These are phyloP conservation scores for Suhomyces bolitotheri DNA, from an alignment of 1,139 yeast species.

Conservation along the genomic window DNA sequence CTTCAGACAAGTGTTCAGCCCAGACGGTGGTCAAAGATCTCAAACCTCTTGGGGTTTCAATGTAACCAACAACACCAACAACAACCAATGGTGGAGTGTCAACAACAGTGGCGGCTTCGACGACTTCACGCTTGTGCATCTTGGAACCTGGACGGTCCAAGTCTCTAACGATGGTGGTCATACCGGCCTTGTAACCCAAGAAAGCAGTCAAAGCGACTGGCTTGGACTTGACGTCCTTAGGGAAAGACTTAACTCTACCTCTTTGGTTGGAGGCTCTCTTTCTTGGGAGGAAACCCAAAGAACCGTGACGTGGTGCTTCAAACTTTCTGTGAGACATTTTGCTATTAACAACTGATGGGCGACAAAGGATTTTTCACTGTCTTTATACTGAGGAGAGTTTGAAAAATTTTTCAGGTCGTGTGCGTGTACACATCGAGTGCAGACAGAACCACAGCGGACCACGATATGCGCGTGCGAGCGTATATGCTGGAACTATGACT, in stretches of 20 bases:
- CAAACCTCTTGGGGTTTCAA: constrained; percentile 99
- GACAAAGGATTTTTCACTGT: constrained; percentile 12
- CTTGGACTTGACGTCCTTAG: constrained; percentile 97
- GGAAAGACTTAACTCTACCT: constrained; percentile 99
- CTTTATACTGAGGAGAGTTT: constrained; percentile 9
- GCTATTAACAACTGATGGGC: constrained; percentile 29
- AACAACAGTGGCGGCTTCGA: constrained; percentile 98
- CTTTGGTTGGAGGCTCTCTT: constrained; percentile 99
- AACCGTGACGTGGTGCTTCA: constrained; percentile 99
- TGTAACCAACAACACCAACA: constrained; percentile 99
- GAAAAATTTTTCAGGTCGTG: constrained; percentile 23
- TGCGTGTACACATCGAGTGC: constrained; percentile 3
- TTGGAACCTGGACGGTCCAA: constrained; percentile 99
- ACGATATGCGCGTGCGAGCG: constrained; percentile 2
- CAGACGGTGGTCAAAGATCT: constrained; percentile 99
- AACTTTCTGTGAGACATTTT: constrained; percentile 98
- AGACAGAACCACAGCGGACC: background rate
- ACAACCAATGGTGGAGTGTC: constrained; percentile 99
- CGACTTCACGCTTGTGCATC: constrained; percentile 99
- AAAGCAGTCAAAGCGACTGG: constrained; percentile 99
- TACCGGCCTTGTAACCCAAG: constrained; percentile 99
- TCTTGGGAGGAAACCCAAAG: constrained; percentile 99
- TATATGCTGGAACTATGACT: background rate
- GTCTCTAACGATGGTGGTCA: constrained; percentile 99
- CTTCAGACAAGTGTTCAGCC: constrained; percentile 99